phyloP scores from a whole-genome alignment of 306 rosid species.

The Carpinus viminea region DNA sequence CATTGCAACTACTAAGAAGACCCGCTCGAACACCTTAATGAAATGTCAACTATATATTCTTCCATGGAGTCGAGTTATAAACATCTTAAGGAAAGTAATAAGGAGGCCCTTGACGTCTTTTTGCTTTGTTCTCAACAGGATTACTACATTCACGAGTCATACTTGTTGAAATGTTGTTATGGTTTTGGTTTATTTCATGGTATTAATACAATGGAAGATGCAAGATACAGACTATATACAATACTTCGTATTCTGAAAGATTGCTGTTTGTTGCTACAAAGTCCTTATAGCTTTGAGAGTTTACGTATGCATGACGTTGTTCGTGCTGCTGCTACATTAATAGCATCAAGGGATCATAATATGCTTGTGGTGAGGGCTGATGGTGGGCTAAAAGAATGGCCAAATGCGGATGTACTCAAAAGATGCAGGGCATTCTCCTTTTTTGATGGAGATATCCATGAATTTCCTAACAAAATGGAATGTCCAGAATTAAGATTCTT shows the following conservation, averaged over 20 bases:
- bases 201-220: not conserved
- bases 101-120: slow-evolving; percentile 23
- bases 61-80: slow-evolving; percentile 26
- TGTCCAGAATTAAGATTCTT: not conserved
- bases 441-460: fast-evolving
- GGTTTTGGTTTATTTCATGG: slow-evolving; percentile 18
- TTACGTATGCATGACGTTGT: slow-evolving; percentile 16
- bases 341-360: not conserved
- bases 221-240: not conserved
- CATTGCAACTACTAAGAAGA: no score
- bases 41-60: no score
- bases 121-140: slow-evolving; percentile 29
- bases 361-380: no score
- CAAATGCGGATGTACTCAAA: no score
- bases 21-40: no score
- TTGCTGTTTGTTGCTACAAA: not conserved
- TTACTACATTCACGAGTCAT: fast-evolving
- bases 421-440: not conserved
- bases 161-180: slow-evolving; percentile 23
- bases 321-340: not conserved
- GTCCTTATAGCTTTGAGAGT: no score
- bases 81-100: not conserved
- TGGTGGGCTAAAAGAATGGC: no score
- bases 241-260: not conserved
- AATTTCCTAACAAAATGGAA: slow-evolving; percentile 9